Percentiles rank a stretch among this genome's conserved stretches.
These are phyloP conservation scores for Penicillium sp. DNA, from an alignment of 2,329 filamentous ascomycete species.

Conservation along the genomic window DNA sequence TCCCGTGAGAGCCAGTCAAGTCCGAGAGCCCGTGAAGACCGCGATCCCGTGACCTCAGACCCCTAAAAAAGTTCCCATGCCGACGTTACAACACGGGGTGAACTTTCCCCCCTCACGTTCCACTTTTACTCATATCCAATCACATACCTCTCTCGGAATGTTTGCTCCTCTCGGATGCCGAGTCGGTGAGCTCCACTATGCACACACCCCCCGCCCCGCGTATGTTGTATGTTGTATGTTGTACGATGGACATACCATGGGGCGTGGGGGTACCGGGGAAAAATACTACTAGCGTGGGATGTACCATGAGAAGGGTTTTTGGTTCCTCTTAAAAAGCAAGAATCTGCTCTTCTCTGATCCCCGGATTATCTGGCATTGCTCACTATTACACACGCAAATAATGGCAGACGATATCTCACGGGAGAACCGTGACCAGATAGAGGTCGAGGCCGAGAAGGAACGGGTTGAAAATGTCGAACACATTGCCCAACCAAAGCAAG, in stretches of 20 bases:
- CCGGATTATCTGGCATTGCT: background rate
- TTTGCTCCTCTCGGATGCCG: background rate
- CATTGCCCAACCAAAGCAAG: constrained; percentile 9
- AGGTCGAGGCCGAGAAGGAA: constrained; percentile 20
- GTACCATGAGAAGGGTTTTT: background rate
- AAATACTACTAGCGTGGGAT: constrained; percentile 7
- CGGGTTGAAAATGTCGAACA: constrained; percentile 19
- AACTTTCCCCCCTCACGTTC: background rate
- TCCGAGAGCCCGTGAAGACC: background rate
- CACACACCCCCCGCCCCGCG: constrained; percentile 7
- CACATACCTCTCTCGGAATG: background rate
- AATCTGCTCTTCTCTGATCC: background rate
- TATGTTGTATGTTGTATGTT: constrained; percentile 1
- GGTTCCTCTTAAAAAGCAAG: background rate
- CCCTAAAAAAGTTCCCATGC: background rate
- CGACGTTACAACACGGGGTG: background rate
- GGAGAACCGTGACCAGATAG: constrained; percentile 8
- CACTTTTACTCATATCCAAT: background rate
- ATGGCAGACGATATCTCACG: constrained; percentile 24
- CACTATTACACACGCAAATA: background rate
- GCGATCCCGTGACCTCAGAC: background rate
- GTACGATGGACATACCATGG: background rate
- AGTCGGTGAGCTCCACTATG: constrained; percentile 1
- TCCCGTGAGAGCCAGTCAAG: background rate
- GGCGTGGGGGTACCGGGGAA: constrained; percentile 12